These are phyloP conservation scores for Herpetomonas samuelpessoai DNA, from an alignment of 208 protist genomes.

Conservation along the genomic window DNA sequence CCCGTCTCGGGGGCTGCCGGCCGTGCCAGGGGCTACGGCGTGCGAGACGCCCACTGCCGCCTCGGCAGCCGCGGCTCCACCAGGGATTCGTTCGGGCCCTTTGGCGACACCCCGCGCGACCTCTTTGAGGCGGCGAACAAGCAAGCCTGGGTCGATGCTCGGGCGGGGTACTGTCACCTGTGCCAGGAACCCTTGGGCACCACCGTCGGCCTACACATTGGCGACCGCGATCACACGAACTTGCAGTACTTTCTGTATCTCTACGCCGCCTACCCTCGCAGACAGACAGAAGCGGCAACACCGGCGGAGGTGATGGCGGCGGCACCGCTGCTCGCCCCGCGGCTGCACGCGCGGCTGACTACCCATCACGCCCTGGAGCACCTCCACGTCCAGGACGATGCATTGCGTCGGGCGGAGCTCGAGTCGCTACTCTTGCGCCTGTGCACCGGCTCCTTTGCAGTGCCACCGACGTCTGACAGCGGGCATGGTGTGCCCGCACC, in stretches of 20 bases:
- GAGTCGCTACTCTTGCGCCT: slow-evolving; percentile 70
- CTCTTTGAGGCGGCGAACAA: slow-evolving; percentile 82
- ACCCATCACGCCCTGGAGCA: slow-evolving; percentile 49
- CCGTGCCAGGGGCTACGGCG: background rate
- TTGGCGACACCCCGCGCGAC: slow-evolving; percentile 19
- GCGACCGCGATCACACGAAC: slow-evolving; percentile 80
- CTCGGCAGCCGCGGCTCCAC: slow-evolving; percentile 35
- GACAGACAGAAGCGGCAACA: slow-evolving; percentile 8
- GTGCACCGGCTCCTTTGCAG: too few relatives aligned
- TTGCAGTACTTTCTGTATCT: slow-evolving; percentile 83
- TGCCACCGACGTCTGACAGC: too few relatives aligned
- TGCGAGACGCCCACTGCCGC: slow-evolving; percentile 26
- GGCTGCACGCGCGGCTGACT: slow-evolving; percentile 54
- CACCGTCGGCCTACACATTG: slow-evolving; percentile 52
- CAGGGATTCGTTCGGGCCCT: slow-evolving; percentile 22
- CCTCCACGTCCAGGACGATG: slow-evolving; percentile 77
- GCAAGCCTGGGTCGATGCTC: slow-evolving; percentile 69
- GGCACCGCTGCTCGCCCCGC: slow-evolving; percentile 21
- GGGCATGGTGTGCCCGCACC: too few relatives aligned
- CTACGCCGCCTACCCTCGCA: slow-evolving; percentile 59
- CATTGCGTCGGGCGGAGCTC: slow-evolving; percentile 68
- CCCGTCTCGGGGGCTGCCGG: too few relatives aligned
- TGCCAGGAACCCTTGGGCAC: slow-evolving; percentile 79
- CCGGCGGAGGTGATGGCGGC: background rate
- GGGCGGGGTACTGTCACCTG: slow-evolving; percentile 70